Evolutionary conservation across 768 basidiomycete species (phyloP), one percentile per base, ranked within the genome.

Genomic region (Russula dissimulans): DNA sequence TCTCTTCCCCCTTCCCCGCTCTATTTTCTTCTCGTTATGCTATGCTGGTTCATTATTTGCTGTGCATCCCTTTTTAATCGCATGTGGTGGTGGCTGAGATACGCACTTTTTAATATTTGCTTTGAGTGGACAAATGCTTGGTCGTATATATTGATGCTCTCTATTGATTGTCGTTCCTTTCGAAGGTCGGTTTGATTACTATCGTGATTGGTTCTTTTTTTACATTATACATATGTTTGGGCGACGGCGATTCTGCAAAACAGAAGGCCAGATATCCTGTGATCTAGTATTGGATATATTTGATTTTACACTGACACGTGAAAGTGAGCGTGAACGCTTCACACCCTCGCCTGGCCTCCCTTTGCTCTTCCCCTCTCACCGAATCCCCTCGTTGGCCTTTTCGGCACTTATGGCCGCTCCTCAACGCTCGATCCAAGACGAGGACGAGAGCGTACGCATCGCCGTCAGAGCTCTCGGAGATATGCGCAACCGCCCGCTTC

Each of bases 401-500:
- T 29, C 31, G 43, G 43, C 50, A 41, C n/a, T 45, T 31, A 61
- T 61, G 54, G n/a, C 43, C n/a, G n/a, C 42, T 12, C 17, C 43
- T 18, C 45, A 43, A 45, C 62, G 59, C 52, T 63, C 68, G 2
- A 73, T 81, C 65, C 78, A 78, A 53, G 76, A 77, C 67, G 79
- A 87, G 58, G 88, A 89, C 64, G 89, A 89, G 71, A 84, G 81
- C 66, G 87, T 90, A 0, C 79, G 83, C 54, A 91, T 91, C 69
- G 91, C 90, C 22, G 83, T 89, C 12, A 73, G 79, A 41, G 90
- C 89, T 0, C 77, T 92, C 15, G 89, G 79, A 31, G 86, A 88
- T 67, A 91, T 91, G 90, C 78, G 86, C 56, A 57, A 49, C 42
- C n/a, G 51, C 3, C 6, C 55, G 8, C 48, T 38, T 11, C 48